Evolutionary conservation across 257 asterid genomes (phyloP).

Genomic region (Haberlea rhodopensis): DNA sequence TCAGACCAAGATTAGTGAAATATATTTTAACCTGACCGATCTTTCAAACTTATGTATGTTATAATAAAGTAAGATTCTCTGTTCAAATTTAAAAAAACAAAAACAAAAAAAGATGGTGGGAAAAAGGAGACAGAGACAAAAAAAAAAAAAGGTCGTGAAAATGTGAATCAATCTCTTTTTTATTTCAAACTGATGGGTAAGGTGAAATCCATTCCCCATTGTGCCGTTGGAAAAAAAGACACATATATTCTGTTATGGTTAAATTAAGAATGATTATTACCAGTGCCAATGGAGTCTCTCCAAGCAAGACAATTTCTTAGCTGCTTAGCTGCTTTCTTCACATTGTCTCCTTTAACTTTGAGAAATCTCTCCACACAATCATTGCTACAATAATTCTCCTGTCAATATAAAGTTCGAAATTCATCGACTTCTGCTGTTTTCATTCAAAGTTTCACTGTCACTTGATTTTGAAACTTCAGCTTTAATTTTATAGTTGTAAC

Average conservation of each 20-base stretch:
- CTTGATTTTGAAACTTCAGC: conserved; percentile 10
- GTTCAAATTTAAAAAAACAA: conserved; percentile 28
- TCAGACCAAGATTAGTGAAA: conserved; percentile 32
- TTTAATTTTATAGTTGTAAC: background rate
- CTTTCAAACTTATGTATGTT: no score
- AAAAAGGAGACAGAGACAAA: conserved; percentile 22
- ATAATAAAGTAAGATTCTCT: conserved; percentile 36
- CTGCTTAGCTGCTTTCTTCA: conserved; percentile 86
- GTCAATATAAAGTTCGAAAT: conserved; percentile 7
- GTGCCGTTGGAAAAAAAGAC: no score
- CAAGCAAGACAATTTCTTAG: conserved; percentile 71
- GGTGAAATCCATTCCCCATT: no score
- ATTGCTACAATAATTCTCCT: conserved; percentile 81
- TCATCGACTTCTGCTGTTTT: background rate
- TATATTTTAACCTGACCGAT: no score
- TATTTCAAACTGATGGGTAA: conserved; percentile 15
- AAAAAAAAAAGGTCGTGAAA: conserved; percentile 17
- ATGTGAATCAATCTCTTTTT: background rate
- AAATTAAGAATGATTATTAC: conserved; percentile 33
- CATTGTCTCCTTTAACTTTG: conserved; percentile 72
- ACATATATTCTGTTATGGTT: background rate
- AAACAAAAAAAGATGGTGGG: conserved; percentile 30
- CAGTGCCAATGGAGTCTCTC: conserved; percentile 83
- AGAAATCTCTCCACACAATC: conserved; percentile 82
- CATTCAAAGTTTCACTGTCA: no score